phyloP scores from a whole-genome alignment of 1,284 basidiomycete species.

The Clitocybe nebularis region DNA sequence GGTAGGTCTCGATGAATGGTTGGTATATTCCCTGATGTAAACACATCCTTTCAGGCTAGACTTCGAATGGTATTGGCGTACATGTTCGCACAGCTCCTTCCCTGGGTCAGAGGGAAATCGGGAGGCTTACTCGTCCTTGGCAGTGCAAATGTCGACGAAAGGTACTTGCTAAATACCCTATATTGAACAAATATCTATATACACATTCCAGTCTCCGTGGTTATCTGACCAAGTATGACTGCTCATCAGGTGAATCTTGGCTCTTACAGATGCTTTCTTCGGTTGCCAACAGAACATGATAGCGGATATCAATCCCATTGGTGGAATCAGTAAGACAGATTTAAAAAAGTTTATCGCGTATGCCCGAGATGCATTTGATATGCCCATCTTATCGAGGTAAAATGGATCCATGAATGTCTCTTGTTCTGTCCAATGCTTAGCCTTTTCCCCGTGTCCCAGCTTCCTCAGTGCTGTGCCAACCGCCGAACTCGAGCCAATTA shows the following conservation, averaged over 20 bases:
- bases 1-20: conserved; percentile 31
- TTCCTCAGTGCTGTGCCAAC: conserved; percentile 93
- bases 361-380: conserved; percentile 72
- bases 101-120: conserved; percentile 82
- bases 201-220: conserved; percentile 71
- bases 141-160: conserved; percentile 98
- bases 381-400: conserved; percentile 81
- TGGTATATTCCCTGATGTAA: not conserved
- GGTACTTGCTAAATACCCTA: conserved; percentile 36
- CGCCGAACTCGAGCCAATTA: conserved; percentile 95
- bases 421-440: conserved; percentile 1
- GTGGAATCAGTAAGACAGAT: conserved; percentile 96
- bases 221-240: conserved; percentile 98
- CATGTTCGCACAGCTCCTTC: conserved; percentile 93
- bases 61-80: conserved; percentile 97
- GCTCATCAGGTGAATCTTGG: conserved; percentile 60
- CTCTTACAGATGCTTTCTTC: not conserved
- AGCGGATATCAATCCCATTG: conserved; percentile 99
- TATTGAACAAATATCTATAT: conserved; percentile 2
- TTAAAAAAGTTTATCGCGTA: conserved; percentile 94
- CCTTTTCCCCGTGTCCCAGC: conserved; percentile 35
- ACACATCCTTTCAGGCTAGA: conserved; percentile 55
- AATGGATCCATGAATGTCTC: too few relatives aligned
- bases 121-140: conserved; percentile 94
- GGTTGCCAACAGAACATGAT: conserved; percentile 8